Conservation (phyloP, 495 filamentous ascomycete species). For the Aspergillus sparsus region DNA sequence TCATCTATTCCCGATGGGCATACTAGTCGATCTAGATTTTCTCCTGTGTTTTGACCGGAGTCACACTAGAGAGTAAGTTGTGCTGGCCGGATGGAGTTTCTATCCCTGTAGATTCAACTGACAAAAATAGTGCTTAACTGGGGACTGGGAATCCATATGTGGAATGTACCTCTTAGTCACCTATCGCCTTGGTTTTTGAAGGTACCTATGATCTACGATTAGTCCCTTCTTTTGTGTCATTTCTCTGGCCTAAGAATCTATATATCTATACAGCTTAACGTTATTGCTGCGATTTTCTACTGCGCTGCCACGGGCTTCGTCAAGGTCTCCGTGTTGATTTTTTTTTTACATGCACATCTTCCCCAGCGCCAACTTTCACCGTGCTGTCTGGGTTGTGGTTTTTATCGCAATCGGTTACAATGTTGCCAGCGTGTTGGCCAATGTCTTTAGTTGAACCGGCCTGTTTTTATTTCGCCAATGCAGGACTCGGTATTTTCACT, state of each 20-base stretch:
- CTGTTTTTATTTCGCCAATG: constrained; percentile 39
- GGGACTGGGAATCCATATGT: constrained; percentile 19
- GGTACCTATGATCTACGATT: background rate
- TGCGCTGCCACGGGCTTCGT: constrained; percentile 40
- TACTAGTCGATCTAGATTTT: constrained; percentile 22
- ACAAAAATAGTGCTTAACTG: constrained; percentile 20
- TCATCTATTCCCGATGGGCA: no score
- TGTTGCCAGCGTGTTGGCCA: constrained; percentile 37
- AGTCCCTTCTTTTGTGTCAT: background rate
- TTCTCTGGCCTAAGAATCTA: background rate
- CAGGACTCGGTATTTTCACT: constrained; percentile 37
- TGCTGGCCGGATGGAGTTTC: no score
- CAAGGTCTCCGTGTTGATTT: constrained; percentile 48
- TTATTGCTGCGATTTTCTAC: constrained; percentile 34
- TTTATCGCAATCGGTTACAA: constrained; percentile 39
- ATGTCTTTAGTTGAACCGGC: constrained; percentile 36
- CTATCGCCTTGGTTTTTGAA: constrained; percentile 20
- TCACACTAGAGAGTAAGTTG: constrained; percentile 31
- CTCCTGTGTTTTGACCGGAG: constrained; percentile 32
- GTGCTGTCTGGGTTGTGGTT: constrained; percentile 33
- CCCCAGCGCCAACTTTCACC: constrained; percentile 37
- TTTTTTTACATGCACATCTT: constrained; percentile 55
- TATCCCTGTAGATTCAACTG: background rate
- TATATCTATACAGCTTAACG: constrained; percentile 12
- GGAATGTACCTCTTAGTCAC: constrained; percentile 15